Evolutionary conservation across 805 yeast species (phyloP).

Genomic region (Tetrapisispora nanseiensis): DNA sequence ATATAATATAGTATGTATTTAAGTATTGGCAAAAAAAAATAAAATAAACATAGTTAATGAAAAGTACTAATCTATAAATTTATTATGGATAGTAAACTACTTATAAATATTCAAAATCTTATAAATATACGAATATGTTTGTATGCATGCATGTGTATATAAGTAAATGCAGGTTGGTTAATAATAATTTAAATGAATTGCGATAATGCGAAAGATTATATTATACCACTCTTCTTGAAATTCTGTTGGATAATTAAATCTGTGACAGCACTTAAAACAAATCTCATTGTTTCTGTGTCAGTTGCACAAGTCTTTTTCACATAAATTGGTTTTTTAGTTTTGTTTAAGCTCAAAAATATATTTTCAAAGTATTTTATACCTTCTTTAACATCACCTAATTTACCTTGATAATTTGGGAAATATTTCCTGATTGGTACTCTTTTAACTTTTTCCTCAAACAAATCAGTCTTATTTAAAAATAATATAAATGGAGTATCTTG

Average conservation of each 20-base stretch:
- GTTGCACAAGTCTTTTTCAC: constrained; percentile 95
- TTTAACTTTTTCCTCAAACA: constrained; percentile 61
- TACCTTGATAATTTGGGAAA: constrained; percentile 72
- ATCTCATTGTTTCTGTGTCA: constrained; percentile 78
- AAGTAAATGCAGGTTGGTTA: no score
- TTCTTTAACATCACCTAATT: constrained; percentile 50
- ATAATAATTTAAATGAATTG: no score
- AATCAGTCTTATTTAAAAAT: constrained; percentile 81
- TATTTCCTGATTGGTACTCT: constrained; percentile 57
- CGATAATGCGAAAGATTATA: no score
- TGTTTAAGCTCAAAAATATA: constrained; percentile 53
- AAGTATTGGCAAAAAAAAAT: no score
- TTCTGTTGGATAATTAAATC: constrained; percentile 83
- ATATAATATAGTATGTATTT: no score
- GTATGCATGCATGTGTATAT: no score
- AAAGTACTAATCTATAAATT: no score
- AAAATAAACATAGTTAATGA: no score
- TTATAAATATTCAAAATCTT: no score
- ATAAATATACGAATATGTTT: no score
- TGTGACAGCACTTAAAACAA: constrained; percentile 85
- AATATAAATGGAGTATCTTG: constrained; percentile 76
- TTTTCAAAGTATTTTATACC: constrained; percentile 65
- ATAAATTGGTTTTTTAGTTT: constrained; percentile 63
- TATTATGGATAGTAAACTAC: no score
- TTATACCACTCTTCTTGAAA: constrained; percentile 65